Percentiles rank a stretch among this genome's conserved stretches.
Conservation (phyloP, 805 yeast genomes). For the Middelhovenomyces tepae region DNA sequence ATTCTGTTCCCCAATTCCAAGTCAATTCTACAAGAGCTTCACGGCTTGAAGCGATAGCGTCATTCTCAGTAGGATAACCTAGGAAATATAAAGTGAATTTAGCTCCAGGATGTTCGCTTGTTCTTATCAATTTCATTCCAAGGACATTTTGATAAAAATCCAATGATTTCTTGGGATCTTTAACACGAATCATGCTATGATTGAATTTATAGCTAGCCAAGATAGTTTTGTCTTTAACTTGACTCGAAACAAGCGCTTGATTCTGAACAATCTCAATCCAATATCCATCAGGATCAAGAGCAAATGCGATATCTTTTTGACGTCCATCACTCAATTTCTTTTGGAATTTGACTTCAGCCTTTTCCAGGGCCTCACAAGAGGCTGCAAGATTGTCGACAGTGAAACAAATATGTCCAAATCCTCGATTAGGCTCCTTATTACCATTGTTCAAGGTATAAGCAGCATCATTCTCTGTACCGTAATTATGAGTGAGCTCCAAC, state of each 20-base stretch:
- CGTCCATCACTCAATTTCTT: slow-evolving; percentile 85
- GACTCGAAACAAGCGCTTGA: slow-evolving; percentile 30
- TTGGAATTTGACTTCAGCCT: slow-evolving; percentile 62
- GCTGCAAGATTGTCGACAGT: slow-evolving; percentile 70
- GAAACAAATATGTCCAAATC: slow-evolving; percentile 90
- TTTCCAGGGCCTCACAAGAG: slow-evolving; percentile 50
- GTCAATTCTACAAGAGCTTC: slow-evolving; percentile 83
- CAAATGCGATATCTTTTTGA: slow-evolving; percentile 89
- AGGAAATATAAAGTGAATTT: slow-evolving; percentile 80
- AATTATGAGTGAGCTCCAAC: slow-evolving; percentile 73
- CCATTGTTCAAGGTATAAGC: slow-evolving; percentile 64
- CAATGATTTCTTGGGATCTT: slow-evolving; percentile 69
- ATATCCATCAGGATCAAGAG: slow-evolving; percentile 90
- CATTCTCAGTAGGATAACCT: slow-evolving; percentile 48
- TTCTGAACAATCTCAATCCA: slow-evolving; percentile 87
- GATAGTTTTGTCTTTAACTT: slow-evolving; percentile 32
- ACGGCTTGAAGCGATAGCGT: slow-evolving; percentile 34
- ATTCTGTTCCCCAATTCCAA: slow-evolving; percentile 93
- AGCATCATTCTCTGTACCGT: slow-evolving; percentile 57
- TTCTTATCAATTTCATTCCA: slow-evolving; percentile 68
- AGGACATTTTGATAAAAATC: slow-evolving; percentile 70
- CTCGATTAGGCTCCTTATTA: slow-evolving; percentile 73
- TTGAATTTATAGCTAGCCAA: slow-evolving; percentile 48
- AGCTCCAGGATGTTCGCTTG: slow-evolving; percentile 52
- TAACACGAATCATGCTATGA: slow-evolving; percentile 89